These are phyloP conservation scores for Plasmopara viticola DNA, from an alignment of 352 stramenopile genomes.

Conservation along the genomic window DNA sequence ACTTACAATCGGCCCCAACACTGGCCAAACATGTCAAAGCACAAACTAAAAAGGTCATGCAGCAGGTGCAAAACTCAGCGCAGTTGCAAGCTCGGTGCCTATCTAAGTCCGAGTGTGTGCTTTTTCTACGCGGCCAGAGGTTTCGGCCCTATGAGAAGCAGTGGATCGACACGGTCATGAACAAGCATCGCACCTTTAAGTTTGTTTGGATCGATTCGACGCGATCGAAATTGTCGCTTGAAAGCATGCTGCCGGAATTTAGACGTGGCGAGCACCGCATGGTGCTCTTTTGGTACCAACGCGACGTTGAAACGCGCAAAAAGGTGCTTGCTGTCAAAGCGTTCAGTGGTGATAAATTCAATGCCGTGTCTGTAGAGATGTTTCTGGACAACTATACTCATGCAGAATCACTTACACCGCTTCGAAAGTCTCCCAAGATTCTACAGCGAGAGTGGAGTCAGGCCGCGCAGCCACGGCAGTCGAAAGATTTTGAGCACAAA, in stretches of 20 bases:
- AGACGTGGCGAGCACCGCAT: slow-evolving; percentile 44
- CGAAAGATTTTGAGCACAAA: slow-evolving; percentile 5
- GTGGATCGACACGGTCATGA: slow-evolving; percentile 62
- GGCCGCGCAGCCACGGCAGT: slow-evolving; percentile 11
- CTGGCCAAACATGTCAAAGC: slow-evolving; percentile 50
- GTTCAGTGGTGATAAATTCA: slow-evolving; percentile 52
- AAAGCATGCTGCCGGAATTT: slow-evolving; percentile 46
- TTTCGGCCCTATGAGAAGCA: slow-evolving; percentile 59
- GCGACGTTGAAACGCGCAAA: slow-evolving; percentile 28
- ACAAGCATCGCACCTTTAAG: slow-evolving; percentile 44
- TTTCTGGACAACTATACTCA: slow-evolving; percentile 49
- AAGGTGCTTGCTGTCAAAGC: slow-evolving; percentile 45
- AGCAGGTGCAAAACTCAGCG: slow-evolving; percentile 58
- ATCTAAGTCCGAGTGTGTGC: slow-evolving; percentile 49
- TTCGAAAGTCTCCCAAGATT: slow-evolving; percentile 51
- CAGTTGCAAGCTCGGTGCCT: slow-evolving; percentile 67
- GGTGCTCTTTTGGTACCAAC: slow-evolving; percentile 60
- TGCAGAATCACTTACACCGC: slow-evolving; percentile 31
- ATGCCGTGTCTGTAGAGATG: slow-evolving; percentile 41
- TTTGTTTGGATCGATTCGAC: slow-evolving; percentile 72
- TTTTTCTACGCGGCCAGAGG: slow-evolving; percentile 55
- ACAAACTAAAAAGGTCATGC: slow-evolving; percentile 46
- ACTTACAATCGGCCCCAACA: slow-evolving; percentile 54
- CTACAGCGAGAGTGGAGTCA: slow-evolving; percentile 27
- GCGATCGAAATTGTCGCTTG: slow-evolving; percentile 60